Evolutionary conservation across 192 early-diverging fungal species (phyloP), one percentile per base, ranked within the genome.

Genomic region (Dissophora ornata): DNA sequence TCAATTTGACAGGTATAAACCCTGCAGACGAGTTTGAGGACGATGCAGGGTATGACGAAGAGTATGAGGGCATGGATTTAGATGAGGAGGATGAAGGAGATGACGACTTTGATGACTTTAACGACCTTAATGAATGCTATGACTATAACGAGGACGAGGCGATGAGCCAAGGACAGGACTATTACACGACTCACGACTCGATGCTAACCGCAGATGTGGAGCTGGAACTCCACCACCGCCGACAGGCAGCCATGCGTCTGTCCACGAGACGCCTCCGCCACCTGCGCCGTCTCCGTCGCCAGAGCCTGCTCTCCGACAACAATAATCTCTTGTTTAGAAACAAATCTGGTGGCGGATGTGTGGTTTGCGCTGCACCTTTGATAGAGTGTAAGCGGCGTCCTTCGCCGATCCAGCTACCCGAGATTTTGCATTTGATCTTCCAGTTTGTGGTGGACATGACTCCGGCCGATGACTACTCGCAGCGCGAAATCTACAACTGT

Each of bases 361-460:
- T 46, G 4, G 38, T n/a, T n/a, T n/a, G n/a, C n/a, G n/a, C n/a
- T n/a, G n/a, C 45, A 4, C 56, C 62, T n/a, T 19, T 74, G 34
- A 12, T 49, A 21, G 49, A 64, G 18, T 38, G 30, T 18, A 38
- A 50, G 19, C 62, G 41, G 36, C 61, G 62, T 1, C 64, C 54
- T 11, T 54, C 57, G 2, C 73, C 64, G 10, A 67, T 77, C 41
- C 63, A 80, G 24, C 55, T 86, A 22, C 82, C 84, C 9, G 84
- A 86, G 52, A 81, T 86, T 21, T 49, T 86, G 19, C 70, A 73
- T 22, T 62, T 79, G 13, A 84, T 84, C 40, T 67, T 86, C 19
- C 77, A 82, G 26, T 81, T 79, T 57, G 51, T 86, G 18, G 63
- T 68, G 10, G 67, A 68, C 55, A 9, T 67, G 42, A 77, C 73